Evolutionary conservation across 345 rosid genomes (phyloP), one percentile per base, ranked within the genome.

Genomic region (Lepidium sativum): DNA sequence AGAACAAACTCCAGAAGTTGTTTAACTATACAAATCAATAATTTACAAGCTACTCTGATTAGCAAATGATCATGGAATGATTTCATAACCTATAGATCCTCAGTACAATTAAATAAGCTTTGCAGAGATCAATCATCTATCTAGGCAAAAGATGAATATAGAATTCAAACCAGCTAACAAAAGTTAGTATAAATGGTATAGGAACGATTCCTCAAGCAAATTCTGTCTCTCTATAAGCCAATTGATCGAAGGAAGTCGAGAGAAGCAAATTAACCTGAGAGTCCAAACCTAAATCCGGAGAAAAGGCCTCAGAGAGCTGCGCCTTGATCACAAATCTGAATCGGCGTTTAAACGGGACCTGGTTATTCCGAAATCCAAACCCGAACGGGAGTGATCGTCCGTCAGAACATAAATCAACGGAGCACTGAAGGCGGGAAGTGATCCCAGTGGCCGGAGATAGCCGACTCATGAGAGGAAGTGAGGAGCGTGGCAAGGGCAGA

Each of bases 251-350:
- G 2, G 60, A 18, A 52, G 48, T 34, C 1, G 54, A 37, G 21
- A 55, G 50, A 53, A 57, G 54, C 12, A 45, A 59, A 60, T 6
- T 41, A 11, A 88, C 96, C 96, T 85, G 86, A 71, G 90, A 91
- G 67, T 89, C 91, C 81, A 85, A 80, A 44, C 85, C 90, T 39
- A 79, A 68, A 75, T 74, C 78, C 12, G 69, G 67, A 45, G 91
- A 75, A 77, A 83, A 83, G 3, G 83, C 71, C 69, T 79, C 74
- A 39, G 91, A 84, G 12, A 84, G 70, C 69, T 82, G 88, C 54
- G 96, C 96, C 10, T 63, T 68, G 37, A 79, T 84, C 34, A 75
- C 79, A 47, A 83, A 71, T 75, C 78, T 79, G 32, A 79, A 45
- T 39, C 68, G 80, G 65, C 79, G 80, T 61, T 57, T 79, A 23